Base-by-base conservation (phyloP, 768 basidiomycete species). In the Phlebiopsis gigantea region DNA sequence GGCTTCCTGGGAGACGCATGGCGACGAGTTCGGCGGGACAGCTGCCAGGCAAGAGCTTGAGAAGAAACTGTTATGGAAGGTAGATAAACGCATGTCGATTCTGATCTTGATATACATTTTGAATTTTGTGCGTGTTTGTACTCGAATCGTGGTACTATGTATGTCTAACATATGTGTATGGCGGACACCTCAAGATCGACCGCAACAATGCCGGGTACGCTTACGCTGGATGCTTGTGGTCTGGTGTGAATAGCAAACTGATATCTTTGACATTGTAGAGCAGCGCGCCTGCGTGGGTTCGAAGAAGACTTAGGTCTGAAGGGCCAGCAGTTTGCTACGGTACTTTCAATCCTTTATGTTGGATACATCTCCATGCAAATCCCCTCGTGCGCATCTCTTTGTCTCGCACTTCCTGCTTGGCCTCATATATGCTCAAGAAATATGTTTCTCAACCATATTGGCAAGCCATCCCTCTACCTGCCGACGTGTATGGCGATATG, bases 321-420 rank as follows among this genome's bases (percentile, higher is more conserved):
- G 60, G 86, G 82, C n/a, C 70, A 76, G 49, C 77, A 90, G 61
- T 91, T 88, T 62, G 79, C 83, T 5, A 83, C 87, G 0, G 69
- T 90, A 12, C 68, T 90, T 34, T 84, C 84, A 15, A 79, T 86
- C 46, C 75, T 87, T 30, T 87, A 86, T 60, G 73, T 86, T 24
- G 87, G 86, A 14, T 90, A 90, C 63, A 86, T 86, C 58, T 70
- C 87, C 41, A 88, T 89, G 87, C 88, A 90, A 66, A 77, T 90
- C 56, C 88, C 88, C 24, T 87, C 84, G 83, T 85, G 62, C 62
- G 84, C 72, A 3, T 28, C 34, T 25, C 30, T 43, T 39, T 4
- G 5, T 12, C 31, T 9, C 22, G 26, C 21, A 47, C 2, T 9
- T 5, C 12, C 5, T 4, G 34, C 3, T 26, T 26, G 3, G 12